Conservation (phyloP, 805 yeast genomes). For the Saturnispora hagleri region DNA sequence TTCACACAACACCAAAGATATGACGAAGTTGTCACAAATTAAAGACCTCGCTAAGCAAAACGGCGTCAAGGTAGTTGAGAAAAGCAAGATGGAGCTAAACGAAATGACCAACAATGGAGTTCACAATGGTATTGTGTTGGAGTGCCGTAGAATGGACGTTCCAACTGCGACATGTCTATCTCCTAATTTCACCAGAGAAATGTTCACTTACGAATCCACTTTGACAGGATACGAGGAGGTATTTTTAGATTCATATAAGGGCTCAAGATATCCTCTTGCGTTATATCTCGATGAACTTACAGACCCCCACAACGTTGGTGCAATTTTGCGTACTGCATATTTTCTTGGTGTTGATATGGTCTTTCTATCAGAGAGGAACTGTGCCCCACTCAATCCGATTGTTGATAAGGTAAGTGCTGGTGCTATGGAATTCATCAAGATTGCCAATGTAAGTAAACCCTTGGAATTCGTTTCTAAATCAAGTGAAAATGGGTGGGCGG, state of each 20-base stretch:
- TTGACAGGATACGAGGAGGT: not conserved
- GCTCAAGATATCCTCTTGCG: constrained; percentile 50
- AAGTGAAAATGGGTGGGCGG: constrained; percentile 55
- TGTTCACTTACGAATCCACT: constrained; percentile 1
- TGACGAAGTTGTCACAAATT: constrained; percentile 32
- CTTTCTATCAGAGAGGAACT: constrained; percentile 56
- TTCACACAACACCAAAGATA: constrained; percentile 11
- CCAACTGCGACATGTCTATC: not conserved
- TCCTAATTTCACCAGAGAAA: constrained; percentile 1
- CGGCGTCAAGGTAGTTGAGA: constrained; percentile 28
- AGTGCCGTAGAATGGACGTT: constrained; percentile 46
- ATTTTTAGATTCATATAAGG: constrained; percentile 4
- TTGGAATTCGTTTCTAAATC: constrained; percentile 51
- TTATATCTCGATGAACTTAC: constrained; percentile 68
- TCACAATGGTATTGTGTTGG: constrained; percentile 73
- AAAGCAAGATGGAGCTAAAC: constrained; percentile 46
- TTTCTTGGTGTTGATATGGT: constrained; percentile 78
- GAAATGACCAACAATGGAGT: constrained; percentile 55
- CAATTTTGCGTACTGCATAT: constrained; percentile 69
- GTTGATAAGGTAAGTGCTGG: constrained; percentile 81
- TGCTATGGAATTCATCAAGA: constrained; percentile 63
- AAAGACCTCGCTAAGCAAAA: constrained; percentile 36
- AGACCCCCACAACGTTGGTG: constrained; percentile 86
- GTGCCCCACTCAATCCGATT: constrained; percentile 68
- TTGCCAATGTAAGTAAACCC: constrained; percentile 52